A percentile compares a stretch with the other conserved stretches of the same genome.
These are phyloP conservation scores for Xanthoconium purpureum DNA, from an alignment of 768 basidiomycete genomes.

Conservation along the genomic window DNA sequence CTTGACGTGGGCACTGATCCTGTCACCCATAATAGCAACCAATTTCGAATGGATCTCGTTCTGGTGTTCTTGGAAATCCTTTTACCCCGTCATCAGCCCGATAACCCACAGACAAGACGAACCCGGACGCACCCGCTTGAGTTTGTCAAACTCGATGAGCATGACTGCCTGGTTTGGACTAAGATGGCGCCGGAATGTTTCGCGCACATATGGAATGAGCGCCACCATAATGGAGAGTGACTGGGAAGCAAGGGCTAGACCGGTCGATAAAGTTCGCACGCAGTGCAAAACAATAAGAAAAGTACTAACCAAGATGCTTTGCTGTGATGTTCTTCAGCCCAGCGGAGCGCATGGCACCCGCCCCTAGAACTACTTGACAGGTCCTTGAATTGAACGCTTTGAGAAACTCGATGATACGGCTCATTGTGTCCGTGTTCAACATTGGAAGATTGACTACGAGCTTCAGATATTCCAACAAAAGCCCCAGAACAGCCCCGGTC, in stretches of 20 bases:
- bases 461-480: slow-evolving; percentile 82
- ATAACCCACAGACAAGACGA: slow-evolving; percentile 1
- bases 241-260: slow-evolving; percentile 88
- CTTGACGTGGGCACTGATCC: slow-evolving; percentile 81
- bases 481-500: slow-evolving; percentile 67
- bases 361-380: slow-evolving; percentile 96
- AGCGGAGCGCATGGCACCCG: slow-evolving; percentile 98
- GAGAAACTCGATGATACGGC: slow-evolving; percentile 88
- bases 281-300: slow-evolving; percentile 16
- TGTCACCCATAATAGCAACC: slow-evolving; percentile 97
- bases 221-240: slow-evolving; percentile 92
- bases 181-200: slow-evolving; percentile 90
- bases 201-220: slow-evolving; percentile 93
- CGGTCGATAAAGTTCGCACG: slow-evolving; percentile 16
- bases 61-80: slow-evolving; percentile 99
- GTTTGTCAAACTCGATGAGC: slow-evolving; percentile 96
- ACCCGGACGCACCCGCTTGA: slow-evolving; percentile 75
- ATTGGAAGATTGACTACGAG: slow-evolving; percentile 85
- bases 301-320: slow-evolving; percentile 80
- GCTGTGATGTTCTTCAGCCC: slow-evolving; percentile 98
- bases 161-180: slow-evolving; percentile 95
- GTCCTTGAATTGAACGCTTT: slow-evolving; percentile 98
- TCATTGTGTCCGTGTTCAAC: slow-evolving; percentile 94
- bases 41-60: slow-evolving; percentile 98
- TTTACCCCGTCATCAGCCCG: slow-evolving; percentile 5